phyloP scores from a whole-genome alignment of 257 asterid genomes.

The Oldenlandia corymbosa region DNA sequence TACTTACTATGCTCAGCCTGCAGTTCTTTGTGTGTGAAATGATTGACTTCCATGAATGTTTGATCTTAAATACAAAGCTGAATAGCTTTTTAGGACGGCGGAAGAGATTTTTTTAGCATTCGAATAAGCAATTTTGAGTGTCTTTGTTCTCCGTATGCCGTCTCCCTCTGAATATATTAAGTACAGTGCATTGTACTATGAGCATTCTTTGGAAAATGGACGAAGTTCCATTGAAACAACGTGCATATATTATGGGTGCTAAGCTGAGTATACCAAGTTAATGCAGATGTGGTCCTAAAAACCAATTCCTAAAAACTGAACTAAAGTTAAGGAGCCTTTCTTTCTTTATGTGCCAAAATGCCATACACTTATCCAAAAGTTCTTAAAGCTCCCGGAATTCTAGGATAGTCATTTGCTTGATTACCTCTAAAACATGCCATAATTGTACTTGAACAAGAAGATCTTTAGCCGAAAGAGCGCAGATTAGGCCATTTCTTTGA shows the following conservation, averaged over 20 bases:
- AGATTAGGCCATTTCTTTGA: background rate
- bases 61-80: background rate
- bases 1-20: too few relatives aligned
- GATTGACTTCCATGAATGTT: background rate
- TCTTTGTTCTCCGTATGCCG: background rate
- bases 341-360: background rate
- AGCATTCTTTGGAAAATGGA: background rate
- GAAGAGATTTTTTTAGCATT: too few relatives aligned
- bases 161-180: background rate
- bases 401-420: constrained; percentile 5
- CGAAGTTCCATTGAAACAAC: too few relatives aligned
- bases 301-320: background rate
- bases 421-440: background rate
- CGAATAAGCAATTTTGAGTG: too few relatives aligned
- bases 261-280: too few relatives aligned
- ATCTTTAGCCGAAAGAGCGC: constrained; percentile 10
- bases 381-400: constrained; percentile 12
- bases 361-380: background rate
- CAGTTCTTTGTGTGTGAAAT: background rate
- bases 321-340: background rate
- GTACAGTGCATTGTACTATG: background rate
- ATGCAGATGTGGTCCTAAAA: constrained; percentile 16
- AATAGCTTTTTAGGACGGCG: background rate
- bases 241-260: background rate
- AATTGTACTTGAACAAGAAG: background rate